Percentiles rank a stretch among this genome's conserved stretches.
phyloP scores from a whole-genome alignment of 1,284 basidiomycete genomes.

The Cryptococcus amylolentus region DNA sequence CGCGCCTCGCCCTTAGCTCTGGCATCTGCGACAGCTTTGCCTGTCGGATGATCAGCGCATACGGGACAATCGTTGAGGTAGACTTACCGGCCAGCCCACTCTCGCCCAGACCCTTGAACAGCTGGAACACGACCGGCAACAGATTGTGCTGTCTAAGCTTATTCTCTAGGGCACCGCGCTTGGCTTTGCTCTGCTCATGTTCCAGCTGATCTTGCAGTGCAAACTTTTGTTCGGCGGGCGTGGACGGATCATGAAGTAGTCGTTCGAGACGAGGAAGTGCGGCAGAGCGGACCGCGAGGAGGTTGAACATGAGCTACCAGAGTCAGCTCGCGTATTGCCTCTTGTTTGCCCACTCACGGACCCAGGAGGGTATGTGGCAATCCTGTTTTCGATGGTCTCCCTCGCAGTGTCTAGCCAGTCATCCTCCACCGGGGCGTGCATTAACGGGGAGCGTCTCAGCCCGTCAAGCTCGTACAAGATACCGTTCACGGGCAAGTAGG shows the following conservation, averaged over 20 bases:
- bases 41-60: no score
- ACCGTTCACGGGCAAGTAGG: constrained; percentile 79
- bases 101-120: constrained; percentile 41
- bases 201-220: constrained; percentile 61
- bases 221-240: constrained; percentile 53
- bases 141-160: constrained; percentile 59
- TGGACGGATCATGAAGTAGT: constrained; percentile 55
- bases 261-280: constrained; percentile 64
- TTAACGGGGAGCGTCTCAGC: constrained; percentile 70
- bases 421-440: constrained; percentile 65
- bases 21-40: no score
- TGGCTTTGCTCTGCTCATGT: constrained; percentile 72
- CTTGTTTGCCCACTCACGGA: constrained; percentile 58
- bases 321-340: neutral
- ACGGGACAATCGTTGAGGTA: no score
- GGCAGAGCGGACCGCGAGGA: constrained; percentile 77
- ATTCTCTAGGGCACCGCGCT: constrained; percentile 59
- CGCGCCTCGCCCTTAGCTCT: no score
- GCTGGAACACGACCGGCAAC: constrained; percentile 30
- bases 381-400: constrained; percentile 76
- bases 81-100: constrained; percentile 21
- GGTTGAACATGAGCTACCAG: constrained; percentile 80
- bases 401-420: constrained; percentile 77
- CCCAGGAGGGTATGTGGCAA: constrained; percentile 77
- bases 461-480: constrained; percentile 88